Evolutionary conservation across 2,329 filamentous ascomycete genomes (phyloP), one percentile per base, ranked within the genome.

Genomic region (Chaetomium sp.): DNA sequence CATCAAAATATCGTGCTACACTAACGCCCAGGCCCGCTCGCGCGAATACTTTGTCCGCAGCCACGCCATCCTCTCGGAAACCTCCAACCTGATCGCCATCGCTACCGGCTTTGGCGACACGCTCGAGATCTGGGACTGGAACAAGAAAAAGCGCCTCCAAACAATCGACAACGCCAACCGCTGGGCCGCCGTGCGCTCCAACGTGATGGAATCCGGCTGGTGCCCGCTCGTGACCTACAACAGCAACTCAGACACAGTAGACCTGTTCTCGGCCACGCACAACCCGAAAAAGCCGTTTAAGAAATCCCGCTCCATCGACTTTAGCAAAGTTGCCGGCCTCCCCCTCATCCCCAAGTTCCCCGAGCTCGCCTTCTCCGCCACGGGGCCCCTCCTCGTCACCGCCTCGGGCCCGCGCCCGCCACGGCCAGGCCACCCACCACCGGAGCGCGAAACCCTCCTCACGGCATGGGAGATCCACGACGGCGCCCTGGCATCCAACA

Each of bases 11-110:
- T 74, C 75, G 1, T 76, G 76, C 10, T 79, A 79, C 65, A 78
- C 77, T 1, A 76, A 76, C 16, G 75, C 76, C 0, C 76, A 75
- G 55, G 69, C 74, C 1, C 75, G 78, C 0, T 78, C 75, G 4
- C 75, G 78, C 61, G 78, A 80, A 45, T 79, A 79, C 65, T 74
- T 80, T 60, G 76, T 80, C n/a, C 77, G 78, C 63, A 79, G 77
- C 62, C 78, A 79, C 64, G 74, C 76, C 38, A 77, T 80, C 64
- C 72, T 80, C 13, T 79, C 78, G 2, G 78, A 79, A 67, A 67
- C 76, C 1, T 72, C 72, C n/a, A 76, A 70, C 54, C 68, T 79
- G 31, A 72, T 78, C 13, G 78, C 76, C 45, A 75, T 80, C 49
- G 72, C 78, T n/a, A 73, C 76, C 1, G 74, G 74, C 7, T 80